These are phyloP conservation scores for Pythium apleroticum DNA, from an alignment of 352 stramenopile species.

Conservation along the genomic window DNA sequence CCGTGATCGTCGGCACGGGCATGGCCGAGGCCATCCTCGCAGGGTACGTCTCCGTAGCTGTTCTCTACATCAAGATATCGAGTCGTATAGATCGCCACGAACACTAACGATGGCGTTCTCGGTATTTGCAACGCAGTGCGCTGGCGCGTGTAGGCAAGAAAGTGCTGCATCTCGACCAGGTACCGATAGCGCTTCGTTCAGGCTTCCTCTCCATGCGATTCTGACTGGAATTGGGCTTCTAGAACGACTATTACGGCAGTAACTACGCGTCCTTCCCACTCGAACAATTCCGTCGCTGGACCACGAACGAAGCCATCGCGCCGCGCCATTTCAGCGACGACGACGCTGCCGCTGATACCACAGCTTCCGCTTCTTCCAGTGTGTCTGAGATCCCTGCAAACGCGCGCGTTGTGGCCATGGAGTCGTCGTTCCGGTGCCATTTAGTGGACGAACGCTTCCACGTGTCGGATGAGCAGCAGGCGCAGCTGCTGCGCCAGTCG, in stretches of 20 bases:
- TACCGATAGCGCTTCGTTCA: constrained; percentile 15
- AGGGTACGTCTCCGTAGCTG: constrained; percentile 37
- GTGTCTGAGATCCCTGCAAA: background rate
- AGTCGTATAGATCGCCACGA: background rate
- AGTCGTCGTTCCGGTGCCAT: constrained; percentile 46
- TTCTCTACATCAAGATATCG: background rate
- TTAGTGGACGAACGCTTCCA: constrained; percentile 43
- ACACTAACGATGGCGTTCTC: background rate
- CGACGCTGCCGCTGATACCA: constrained; percentile 1
- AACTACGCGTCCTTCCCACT: constrained; percentile 76
- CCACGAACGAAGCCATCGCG: constrained; percentile 41
- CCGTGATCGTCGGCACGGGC: constrained; percentile 75
- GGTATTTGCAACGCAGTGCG: constrained; percentile 34
- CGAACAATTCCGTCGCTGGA: constrained; percentile 58
- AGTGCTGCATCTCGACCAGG: constrained; percentile 78
- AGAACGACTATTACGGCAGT: constrained; percentile 86
- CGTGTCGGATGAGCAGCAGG: constrained; percentile 33
- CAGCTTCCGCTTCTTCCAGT: background rate
- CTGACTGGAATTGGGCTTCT: background rate
- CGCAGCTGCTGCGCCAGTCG: constrained; percentile 46
- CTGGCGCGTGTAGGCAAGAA: constrained; percentile 69
- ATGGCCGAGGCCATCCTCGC: constrained; percentile 80
- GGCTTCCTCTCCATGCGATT: background rate
- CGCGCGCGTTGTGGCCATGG: constrained; percentile 35
- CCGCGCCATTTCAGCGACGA: constrained; percentile 39